Conservation (phyloP, 1,284 basidiomycete genomes). For the Apiotrichum domesticum region DNA sequence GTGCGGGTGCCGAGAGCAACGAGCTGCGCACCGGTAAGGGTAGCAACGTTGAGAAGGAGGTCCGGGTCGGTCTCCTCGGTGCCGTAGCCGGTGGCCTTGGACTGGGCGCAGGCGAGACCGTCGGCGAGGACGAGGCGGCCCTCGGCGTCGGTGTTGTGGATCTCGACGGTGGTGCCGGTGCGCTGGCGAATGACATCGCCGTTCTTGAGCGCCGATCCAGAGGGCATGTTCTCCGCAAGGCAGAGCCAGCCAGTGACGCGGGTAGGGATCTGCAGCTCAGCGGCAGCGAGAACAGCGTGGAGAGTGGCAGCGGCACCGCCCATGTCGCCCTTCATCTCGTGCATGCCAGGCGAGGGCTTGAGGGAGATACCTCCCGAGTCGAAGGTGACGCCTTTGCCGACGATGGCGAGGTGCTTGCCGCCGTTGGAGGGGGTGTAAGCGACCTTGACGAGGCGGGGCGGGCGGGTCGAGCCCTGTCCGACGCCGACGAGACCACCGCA, state of each 20-base stretch:
- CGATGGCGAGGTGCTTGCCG: conserved; percentile 14
- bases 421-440: conserved; percentile 7
- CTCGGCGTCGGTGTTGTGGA: conserved; percentile 19
- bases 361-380: conserved; percentile 18
- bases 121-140: conserved; percentile 20
- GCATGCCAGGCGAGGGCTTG: conserved; percentile 16
- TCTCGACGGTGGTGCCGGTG: conserved; percentile 16
- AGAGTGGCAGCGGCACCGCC: conserved; percentile 14
- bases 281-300: conserved; percentile 15
- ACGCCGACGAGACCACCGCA: conserved; percentile 13
- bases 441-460: conserved; percentile 15
- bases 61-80: conserved; percentile 17
- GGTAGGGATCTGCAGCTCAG: conserved; percentile 12
- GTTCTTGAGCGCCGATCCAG: conserved; percentile 13
- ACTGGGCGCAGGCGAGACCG: conserved; percentile 11
- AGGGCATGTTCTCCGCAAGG: conserved; percentile 19
- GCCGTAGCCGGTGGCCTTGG: conserved; percentile 16
- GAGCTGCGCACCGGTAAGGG: conserved; percentile 16
- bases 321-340: conserved; percentile 22
- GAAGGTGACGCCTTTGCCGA: conserved; percentile 19
- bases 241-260: conserved; percentile 16
- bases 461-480: conserved; percentile 9
- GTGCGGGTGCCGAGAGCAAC: conserved; percentile 16
- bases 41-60: conserved; percentile 17
- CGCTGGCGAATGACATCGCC: conserved; percentile 16